Percentiles rank a stretch among this genome's conserved stretches.
These are phyloP conservation scores for Ogataea angusta DNA, from an alignment of 805 yeast genomes.

Conservation along the genomic window DNA sequence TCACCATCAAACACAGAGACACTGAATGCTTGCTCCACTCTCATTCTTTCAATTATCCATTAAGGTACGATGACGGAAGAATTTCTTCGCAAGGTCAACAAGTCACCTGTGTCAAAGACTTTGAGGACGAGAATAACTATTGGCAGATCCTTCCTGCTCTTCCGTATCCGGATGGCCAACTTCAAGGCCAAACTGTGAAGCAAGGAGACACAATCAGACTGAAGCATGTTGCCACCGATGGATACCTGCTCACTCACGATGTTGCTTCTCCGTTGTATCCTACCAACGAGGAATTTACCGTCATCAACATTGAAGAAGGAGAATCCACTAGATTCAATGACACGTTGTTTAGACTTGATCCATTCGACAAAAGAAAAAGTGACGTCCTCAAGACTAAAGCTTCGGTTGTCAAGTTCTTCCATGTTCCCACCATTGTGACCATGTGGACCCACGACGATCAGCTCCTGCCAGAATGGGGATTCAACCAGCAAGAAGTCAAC, in stretches of 20 bases:
- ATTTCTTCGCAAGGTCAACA: slow-evolving; percentile 93
- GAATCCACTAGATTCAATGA: slow-evolving; percentile 56
- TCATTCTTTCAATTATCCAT: slow-evolving; percentile 70
- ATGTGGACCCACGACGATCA: slow-evolving; percentile 90
- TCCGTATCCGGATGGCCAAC: slow-evolving; percentile 40
- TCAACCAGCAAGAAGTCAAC: slow-evolving; percentile 86
- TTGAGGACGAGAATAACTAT: slow-evolving; percentile 62
- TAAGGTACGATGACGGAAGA: slow-evolving; percentile 95
- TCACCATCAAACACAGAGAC: slow-evolving; percentile 77
- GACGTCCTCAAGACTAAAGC: slow-evolving; percentile 65
- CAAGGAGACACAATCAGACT: slow-evolving; percentile 77
- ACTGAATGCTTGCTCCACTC: slow-evolving; percentile 83
- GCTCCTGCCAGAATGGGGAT: slow-evolving; percentile 93
- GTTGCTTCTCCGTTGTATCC: slow-evolving; percentile 92
- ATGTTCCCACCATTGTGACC: slow-evolving; percentile 84
- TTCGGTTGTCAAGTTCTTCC: slow-evolving; percentile 66
- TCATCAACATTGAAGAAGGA: slow-evolving; percentile 61
- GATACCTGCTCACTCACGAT: slow-evolving; percentile 83
- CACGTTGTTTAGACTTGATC: slow-evolving; percentile 74
- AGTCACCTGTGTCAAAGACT: slow-evolving; percentile 66
- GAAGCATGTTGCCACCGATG: slow-evolving; percentile 75
- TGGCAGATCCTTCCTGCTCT: slow-evolving; percentile 80
- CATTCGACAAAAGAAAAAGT: slow-evolving; percentile 49
- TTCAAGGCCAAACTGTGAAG: slow-evolving; percentile 47
- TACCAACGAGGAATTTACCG: slow-evolving; percentile 91